phyloP scores from a whole-genome alignment of 106 monocot genomes.

The Iris macrosiphon region DNA sequence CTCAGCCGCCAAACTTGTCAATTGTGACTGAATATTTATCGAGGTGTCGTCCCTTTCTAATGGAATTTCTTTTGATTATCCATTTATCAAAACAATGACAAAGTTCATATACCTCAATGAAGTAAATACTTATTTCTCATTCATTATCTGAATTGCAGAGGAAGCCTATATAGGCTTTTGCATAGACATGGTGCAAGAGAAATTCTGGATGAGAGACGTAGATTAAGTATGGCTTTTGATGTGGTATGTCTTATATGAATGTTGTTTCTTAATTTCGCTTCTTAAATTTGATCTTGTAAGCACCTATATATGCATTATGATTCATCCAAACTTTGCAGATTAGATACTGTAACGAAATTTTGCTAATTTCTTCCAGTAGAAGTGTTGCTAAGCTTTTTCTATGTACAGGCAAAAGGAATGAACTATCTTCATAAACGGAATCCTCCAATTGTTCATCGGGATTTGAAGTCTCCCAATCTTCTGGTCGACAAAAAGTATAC shows the following conservation, averaged over 20 bases:
- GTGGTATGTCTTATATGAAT: slow-evolving; percentile 49
- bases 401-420: slow-evolving; percentile 95
- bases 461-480: slow-evolving; percentile 99
- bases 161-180: slow-evolving; percentile 85
- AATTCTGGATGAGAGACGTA: slow-evolving; percentile 84
- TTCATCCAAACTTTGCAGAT: background rate
- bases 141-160: slow-evolving; percentile 56
- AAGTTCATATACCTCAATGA: too few relatives aligned
- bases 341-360: too few relatives aligned
- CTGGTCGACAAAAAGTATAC: slow-evolving; percentile 96
- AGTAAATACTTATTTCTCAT: too few relatives aligned
- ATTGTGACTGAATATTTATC: slow-evolving; percentile 98
- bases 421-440: slow-evolving; percentile 94
- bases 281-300: background rate
- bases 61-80: background rate
- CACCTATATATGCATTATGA: background rate
- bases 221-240: slow-evolving; percentile 93
- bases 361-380: background rate
- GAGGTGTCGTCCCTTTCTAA: slow-evolving; percentile 34
- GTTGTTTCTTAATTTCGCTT: background rate
- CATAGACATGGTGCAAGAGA: slow-evolving; percentile 71
- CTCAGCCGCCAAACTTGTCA: slow-evolving; percentile 81
- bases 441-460: slow-evolving; percentile 98
- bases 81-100: too few relatives aligned
- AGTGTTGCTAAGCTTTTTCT: background rate